Evolutionary conservation across 352 stramenopile genomes (phyloP).

Genomic region (Pythium diclinum): DNA sequence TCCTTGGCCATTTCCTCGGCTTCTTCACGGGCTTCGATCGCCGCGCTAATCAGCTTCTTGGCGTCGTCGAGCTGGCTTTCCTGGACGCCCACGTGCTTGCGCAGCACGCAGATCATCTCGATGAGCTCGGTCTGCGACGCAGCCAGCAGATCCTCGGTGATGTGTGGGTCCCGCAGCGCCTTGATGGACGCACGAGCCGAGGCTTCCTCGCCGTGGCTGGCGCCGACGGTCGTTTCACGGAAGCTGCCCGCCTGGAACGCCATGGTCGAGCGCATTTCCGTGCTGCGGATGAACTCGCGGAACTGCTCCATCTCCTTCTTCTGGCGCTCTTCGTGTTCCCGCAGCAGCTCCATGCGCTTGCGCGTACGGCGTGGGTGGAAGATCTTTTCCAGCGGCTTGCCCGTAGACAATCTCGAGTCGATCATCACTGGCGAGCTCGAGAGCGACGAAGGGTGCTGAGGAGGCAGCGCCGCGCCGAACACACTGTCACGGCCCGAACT

Average conservation of each 20-base stretch:
- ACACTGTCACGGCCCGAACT: conserved; percentile 9
- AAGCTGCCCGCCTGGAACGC: conserved; percentile 3
- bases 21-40: conserved; percentile 74
- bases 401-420: conserved; percentile 23
- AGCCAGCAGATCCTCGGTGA: conserved; percentile 48
- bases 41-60: conserved; percentile 66
- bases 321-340: conserved; percentile 68
- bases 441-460: conserved; percentile 16
- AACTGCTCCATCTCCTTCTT: conserved; percentile 87
- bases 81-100: conserved; percentile 67
- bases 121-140: conserved; percentile 59
- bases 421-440: conserved; percentile 20
- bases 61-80: conserved; percentile 73
- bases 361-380: conserved; percentile 71
- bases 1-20: conserved; percentile 70
- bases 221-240: not conserved
- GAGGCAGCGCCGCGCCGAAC: conserved; percentile 24
- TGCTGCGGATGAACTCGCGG: conserved; percentile 75
- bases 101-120: conserved; percentile 66
- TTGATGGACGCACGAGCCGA: conserved; percentile 33
- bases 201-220: not conserved
- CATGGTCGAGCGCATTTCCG: conserved; percentile 40
- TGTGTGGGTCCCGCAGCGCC: conserved; percentile 46
- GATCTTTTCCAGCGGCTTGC: conserved; percentile 69
- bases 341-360: conserved; percentile 57